A percentile compares a stretch with the other conserved stretches of the same genome.
Conservation (phyloP, 2,329 filamentous ascomycete species). For the Phaeosphaeriaceae sp. region DNA sequence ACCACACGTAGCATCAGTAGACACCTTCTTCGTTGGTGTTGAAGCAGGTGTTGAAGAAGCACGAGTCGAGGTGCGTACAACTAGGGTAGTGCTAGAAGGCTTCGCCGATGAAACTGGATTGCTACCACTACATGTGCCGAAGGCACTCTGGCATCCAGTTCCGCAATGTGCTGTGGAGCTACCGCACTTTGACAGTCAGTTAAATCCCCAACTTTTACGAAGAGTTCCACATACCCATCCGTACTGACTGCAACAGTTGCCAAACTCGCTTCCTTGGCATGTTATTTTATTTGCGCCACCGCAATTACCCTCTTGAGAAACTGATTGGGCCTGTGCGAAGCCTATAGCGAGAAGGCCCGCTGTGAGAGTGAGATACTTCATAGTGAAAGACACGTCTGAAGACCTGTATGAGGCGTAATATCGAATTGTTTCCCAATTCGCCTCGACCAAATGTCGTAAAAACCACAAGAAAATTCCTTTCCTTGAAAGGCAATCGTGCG, state of each 20-base stretch:
- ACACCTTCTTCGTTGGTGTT: slow-evolving; percentile 37
- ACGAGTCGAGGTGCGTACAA: slow-evolving; percentile 13
- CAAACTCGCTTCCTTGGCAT: slow-evolving; percentile 52
- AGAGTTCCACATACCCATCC: slow-evolving; percentile 39
- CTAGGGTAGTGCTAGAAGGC: slow-evolving; percentile 4
- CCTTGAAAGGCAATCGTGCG: no score
- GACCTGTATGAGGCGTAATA: not conserved
- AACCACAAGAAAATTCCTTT: not conserved
- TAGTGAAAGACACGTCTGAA: slow-evolving; percentile 1
- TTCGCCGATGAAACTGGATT: slow-evolving; percentile 43
- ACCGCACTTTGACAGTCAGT: slow-evolving; percentile 37
- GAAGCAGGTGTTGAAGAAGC: slow-evolving; percentile 23
- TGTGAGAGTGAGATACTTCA: slow-evolving; percentile 29
- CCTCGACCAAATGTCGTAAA: no score
- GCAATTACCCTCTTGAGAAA: slow-evolving; percentile 52
- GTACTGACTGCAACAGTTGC: slow-evolving; percentile 53
- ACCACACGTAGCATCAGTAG: slow-evolving; percentile 51
- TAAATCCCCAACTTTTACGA: not conserved
- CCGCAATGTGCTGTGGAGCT: slow-evolving; percentile 37
- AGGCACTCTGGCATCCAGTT: slow-evolving; percentile 38
- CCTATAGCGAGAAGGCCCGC: slow-evolving; percentile 27
- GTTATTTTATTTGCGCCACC: slow-evolving; percentile 51
- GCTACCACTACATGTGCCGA: slow-evolving; percentile 35
- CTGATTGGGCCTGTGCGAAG: slow-evolving; percentile 29
- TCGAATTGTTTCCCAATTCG: not conserved